Conservation (phyloP, 805 yeast species). For the Kazachstania africana region DNA sequence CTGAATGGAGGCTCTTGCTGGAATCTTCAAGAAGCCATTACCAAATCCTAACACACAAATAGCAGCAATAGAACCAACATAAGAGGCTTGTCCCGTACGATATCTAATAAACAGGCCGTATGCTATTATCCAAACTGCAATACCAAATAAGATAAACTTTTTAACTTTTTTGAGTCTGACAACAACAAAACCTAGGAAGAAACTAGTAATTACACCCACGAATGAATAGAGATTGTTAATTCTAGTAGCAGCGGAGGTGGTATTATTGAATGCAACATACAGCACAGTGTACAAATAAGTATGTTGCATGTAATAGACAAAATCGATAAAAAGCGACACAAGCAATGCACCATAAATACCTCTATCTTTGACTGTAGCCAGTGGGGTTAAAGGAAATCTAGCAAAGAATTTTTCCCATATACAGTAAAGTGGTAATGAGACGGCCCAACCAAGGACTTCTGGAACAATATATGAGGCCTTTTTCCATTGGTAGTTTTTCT, state of each 20-base stretch:
- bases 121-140: slow-evolving; percentile 44
- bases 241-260: slow-evolving; percentile 49
- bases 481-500: slow-evolving; percentile 38
- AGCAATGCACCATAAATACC: slow-evolving; percentile 52
- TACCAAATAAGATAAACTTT: slow-evolving; percentile 48
- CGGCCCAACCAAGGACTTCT: slow-evolving; percentile 41
- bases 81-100: slow-evolving; percentile 38
- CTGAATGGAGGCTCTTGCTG: slow-evolving; percentile 50
- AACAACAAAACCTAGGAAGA: slow-evolving; percentile 43
- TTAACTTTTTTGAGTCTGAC: slow-evolving; percentile 40
- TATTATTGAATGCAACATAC: slow-evolving; percentile 43
- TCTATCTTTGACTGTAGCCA: slow-evolving; percentile 41
- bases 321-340: slow-evolving; percentile 43
- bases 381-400: slow-evolving; percentile 45
- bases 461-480: slow-evolving; percentile 50
- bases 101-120: slow-evolving; percentile 46
- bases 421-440: slow-evolving; percentile 40
- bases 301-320: slow-evolving; percentile 54
- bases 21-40: slow-evolving; percentile 62
- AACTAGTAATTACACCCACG: slow-evolving; percentile 50
- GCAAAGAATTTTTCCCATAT: slow-evolving; percentile 49
- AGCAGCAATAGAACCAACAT: slow-evolving; percentile 51
- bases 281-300: slow-evolving; percentile 53
- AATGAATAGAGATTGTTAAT: slow-evolving; percentile 52
- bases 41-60: slow-evolving; percentile 56